Base-by-base conservation (phyloP, 768 basidiomycete species). In the Floccularia luteovirens region DNA sequence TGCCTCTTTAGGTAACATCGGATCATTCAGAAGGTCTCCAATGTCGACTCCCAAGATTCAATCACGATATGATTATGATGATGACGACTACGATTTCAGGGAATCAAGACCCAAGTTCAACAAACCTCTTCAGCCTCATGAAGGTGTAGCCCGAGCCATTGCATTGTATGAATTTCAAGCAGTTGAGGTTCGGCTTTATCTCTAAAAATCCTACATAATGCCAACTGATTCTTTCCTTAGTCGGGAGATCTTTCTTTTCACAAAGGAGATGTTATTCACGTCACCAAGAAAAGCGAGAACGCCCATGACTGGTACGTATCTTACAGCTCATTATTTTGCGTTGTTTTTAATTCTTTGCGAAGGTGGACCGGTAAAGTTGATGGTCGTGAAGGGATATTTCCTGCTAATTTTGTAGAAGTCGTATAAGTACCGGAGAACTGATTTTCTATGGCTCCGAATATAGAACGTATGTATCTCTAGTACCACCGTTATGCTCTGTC, bases 321-420 rank as follows among this genome's bases (percentile, higher is more conserved):
- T 24, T 19, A 7, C 2, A 19, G 13, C 14, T 17, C 21, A 24
- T 28, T 38, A 27, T 4, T 16, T 28, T 2, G n/a, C 23, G 6
- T 19, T 39, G 4, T 38, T 33, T n/a, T n/a, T n/a, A n/a, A 25
- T 28, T 37, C 7, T 43, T 17, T 27, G 19, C 16, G 12, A 43
- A 87, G 84, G 84, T 90, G 87, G 87, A 81, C 69, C 11, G 87
- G 87, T n/a, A 81, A 74, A 52, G 44, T 79, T 1, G 59, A 72
- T 16, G 71, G 70, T 12, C 57, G 67, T 27, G 63, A 74, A 47
- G 88, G 88, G 0, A 72, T 82, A 32, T 90, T 90, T 57, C 87
- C 87, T 24, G 87, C 87, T 12, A 89, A 89, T 55, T 87, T 86
- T 50, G 82, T 88, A n/a, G 82, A 87, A 53, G 58, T 87, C 38